Conservation (phyloP, 805 yeast genomes). For the Candida morakotiae region DNA sequence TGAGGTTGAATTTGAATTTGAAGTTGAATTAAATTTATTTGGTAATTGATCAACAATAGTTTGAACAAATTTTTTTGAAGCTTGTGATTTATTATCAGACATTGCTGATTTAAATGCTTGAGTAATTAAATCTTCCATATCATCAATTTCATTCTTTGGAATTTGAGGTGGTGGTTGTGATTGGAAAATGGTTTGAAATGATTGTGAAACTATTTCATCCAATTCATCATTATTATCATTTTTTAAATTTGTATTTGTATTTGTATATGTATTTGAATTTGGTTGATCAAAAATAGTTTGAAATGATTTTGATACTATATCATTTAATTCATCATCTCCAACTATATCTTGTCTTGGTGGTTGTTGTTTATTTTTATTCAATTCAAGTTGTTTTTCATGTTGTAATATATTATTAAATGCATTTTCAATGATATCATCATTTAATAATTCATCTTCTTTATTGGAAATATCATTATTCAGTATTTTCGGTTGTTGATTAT, state of each 20-base stretch:
- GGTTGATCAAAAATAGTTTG: too few relatives aligned
- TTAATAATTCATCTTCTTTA: background rate
- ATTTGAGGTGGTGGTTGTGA: background rate
- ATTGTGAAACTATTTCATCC: constrained; percentile 17
- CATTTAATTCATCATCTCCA: background rate
- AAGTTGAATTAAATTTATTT: constrained; percentile 15
- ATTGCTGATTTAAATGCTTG: constrained; percentile 25
- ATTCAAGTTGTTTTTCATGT: background rate
- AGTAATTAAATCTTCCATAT: constrained; percentile 24
- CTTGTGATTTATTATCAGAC: constrained; percentile 12
- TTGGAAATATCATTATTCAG: too few relatives aligned
- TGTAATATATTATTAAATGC: constrained; percentile 12
- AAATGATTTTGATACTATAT: too few relatives aligned
- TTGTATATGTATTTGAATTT: too few relatives aligned
- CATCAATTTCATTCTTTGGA: constrained; percentile 8
- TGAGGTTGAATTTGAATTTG: constrained; percentile 9
- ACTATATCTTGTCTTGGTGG: constrained; percentile 10
- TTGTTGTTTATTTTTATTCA: background rate
- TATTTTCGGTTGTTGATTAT: too few relatives aligned
- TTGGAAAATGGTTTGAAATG: constrained; percentile 14
- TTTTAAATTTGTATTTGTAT: too few relatives aligned
- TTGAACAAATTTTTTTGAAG: background rate
- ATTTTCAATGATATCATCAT: constrained; percentile 16
- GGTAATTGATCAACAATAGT: constrained; percentile 25
- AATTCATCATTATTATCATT: constrained; percentile 15